Evolutionary conservation across 805 yeast species (phyloP).

Genomic region (Vanderwaltozyma tropicalis): DNA sequence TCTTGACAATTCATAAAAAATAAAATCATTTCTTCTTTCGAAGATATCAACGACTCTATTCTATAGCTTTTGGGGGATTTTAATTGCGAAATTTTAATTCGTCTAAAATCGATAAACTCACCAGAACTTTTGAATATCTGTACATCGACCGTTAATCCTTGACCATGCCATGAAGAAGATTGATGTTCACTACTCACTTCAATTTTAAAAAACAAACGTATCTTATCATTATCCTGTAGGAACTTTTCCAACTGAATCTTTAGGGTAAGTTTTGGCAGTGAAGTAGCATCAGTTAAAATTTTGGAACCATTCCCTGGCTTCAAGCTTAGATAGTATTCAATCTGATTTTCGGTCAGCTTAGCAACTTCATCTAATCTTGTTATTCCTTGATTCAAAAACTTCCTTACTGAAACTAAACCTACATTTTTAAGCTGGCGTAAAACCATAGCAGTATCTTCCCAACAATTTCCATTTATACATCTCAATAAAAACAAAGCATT

Average conservation of each 20-base stretch:
- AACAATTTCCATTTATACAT: slow-evolving; percentile 35
- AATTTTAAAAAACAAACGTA: slow-evolving; percentile 13
- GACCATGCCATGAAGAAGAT: slow-evolving; percentile 27
- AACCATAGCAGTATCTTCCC: slow-evolving; percentile 40
- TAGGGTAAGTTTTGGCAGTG: slow-evolving; percentile 31
- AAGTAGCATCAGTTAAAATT: slow-evolving; percentile 26
- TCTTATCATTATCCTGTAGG: slow-evolving; percentile 1
- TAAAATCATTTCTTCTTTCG: slow-evolving; percentile 17
- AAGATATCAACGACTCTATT: slow-evolving; percentile 16
- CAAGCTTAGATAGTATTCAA: slow-evolving; percentile 35
- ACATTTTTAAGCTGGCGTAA: slow-evolving; percentile 40
- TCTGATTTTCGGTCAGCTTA: slow-evolving; percentile 22
- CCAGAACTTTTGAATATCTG: slow-evolving; percentile 27
- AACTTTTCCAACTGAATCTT: slow-evolving; percentile 10
- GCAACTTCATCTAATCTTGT: slow-evolving; percentile 25
- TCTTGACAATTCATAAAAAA: slow-evolving; percentile 32
- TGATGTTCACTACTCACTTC: slow-evolving; percentile 15
- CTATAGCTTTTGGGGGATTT: slow-evolving; percentile 20
- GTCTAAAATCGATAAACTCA: slow-evolving; percentile 35
- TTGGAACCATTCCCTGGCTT: slow-evolving; percentile 34
- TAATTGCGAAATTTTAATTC: slow-evolving; percentile 25
- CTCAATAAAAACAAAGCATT: slow-evolving; percentile 32
- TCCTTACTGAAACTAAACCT: slow-evolving; percentile 33
- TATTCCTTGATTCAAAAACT: slow-evolving; percentile 31
- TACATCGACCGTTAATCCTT: slow-evolving; percentile 26